Conservation (phyloP, 129 eudicot genomes). For the Centella asiatica region DNA sequence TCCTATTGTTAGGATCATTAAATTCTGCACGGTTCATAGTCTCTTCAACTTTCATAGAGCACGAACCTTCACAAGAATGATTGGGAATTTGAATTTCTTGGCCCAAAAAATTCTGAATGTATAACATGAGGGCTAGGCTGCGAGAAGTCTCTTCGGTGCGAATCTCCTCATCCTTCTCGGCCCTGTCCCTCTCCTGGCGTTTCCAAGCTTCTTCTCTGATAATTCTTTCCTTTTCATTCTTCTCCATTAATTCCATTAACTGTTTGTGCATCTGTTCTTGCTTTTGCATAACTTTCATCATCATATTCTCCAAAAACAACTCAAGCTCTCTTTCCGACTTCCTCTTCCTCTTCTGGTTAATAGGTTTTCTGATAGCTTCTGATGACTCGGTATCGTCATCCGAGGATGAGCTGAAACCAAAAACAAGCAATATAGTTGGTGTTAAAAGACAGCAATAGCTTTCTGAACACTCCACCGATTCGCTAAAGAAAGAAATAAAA, state of each 20-base stretch:
- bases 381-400: constrained; percentile 28
- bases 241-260: constrained; percentile 40
- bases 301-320: constrained; percentile 28
- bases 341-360: constrained; percentile 35
- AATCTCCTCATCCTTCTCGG: constrained; percentile 24
- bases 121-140: constrained; percentile 44
- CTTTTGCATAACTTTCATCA: constrained; percentile 32
- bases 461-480: not conserved
- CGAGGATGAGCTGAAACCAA: constrained; percentile 38
- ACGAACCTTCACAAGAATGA: not conserved
- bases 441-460: not conserved
- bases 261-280: constrained; percentile 53
- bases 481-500: not conserved
- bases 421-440: not conserved
- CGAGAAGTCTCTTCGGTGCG: constrained; percentile 47
- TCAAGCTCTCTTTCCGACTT: constrained; percentile 24
- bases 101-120: constrained; percentile 35
- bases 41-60: constrained; percentile 8
- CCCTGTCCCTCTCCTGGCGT: constrained; percentile 39
- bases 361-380: constrained; percentile 18
- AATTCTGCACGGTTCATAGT: too few species aligned
- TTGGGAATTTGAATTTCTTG: constrained; percentile 29
- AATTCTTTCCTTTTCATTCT: constrained; percentile 40
- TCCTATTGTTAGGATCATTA: constrained; percentile 22
- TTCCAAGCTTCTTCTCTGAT: constrained; percentile 59